A percentile compares a stretch with the other conserved stretches of the same genome.
Evolutionary conservation across 805 yeast genomes (phyloP).

Genomic region (Candida anglica): DNA sequence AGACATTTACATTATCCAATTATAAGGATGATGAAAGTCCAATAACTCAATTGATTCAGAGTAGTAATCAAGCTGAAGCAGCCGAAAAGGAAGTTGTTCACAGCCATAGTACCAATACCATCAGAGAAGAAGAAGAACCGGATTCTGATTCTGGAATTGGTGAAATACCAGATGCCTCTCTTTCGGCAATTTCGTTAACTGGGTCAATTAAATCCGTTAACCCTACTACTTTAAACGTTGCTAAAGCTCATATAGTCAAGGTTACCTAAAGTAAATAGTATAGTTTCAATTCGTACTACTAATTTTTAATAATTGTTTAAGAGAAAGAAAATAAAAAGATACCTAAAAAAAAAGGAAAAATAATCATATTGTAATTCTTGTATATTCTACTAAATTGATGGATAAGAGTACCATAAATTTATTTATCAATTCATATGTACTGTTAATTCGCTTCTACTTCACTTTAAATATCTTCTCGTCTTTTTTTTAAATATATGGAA

Average conservation of each 20-base stretch:
- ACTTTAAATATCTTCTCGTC: too few species aligned
- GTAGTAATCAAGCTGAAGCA: conserved; percentile 7
- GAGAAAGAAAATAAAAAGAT: background rate
- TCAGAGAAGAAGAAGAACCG: conserved; percentile 38
- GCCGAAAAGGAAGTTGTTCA: conserved; percentile 16
- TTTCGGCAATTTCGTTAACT: conserved; percentile 1
- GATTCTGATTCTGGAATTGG: conserved; percentile 9
- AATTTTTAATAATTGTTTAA: background rate
- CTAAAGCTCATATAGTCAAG: conserved; percentile 4
- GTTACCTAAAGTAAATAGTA: too few species aligned
- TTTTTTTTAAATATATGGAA: too few species aligned
- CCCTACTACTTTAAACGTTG: conserved; percentile 2
- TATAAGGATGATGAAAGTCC: conserved; percentile 35
- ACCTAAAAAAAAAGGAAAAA: background rate
- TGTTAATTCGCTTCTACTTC: too few species aligned
- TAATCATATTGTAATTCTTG: too few species aligned
- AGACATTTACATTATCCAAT: conserved; percentile 34
- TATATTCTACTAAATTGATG: too few species aligned
- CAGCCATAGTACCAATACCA: conserved; percentile 34
- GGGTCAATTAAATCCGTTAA: conserved; percentile 1
- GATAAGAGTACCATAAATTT: too few species aligned
- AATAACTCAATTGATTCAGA: conserved; percentile 27
- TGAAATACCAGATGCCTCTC: conserved; percentile 1
- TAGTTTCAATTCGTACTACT: too few species aligned
- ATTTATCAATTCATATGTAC: too few species aligned